A percentile compares a stretch with the other conserved stretches of the same genome.
Conservation (phyloP, 2,329 filamentous ascomycete species). For the Stachybotrys chartarum region DNA sequence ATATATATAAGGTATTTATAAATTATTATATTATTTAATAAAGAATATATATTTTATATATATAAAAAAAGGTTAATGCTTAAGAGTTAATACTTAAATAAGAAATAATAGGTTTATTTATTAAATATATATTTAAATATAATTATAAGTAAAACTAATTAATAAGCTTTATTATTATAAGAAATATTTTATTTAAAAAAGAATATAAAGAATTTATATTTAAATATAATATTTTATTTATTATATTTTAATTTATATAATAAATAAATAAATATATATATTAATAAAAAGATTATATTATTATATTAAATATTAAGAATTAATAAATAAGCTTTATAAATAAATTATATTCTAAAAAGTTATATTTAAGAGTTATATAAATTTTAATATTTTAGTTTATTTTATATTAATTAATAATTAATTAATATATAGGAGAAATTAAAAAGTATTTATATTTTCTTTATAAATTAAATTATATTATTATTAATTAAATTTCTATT, state of each 20-base stretch:
- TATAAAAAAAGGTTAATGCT: too few relatives aligned
- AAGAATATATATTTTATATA: background rate
- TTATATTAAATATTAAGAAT: background rate
- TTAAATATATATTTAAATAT: background rate
- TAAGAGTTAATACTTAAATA: slow-evolving; percentile 1
- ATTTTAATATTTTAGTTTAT: background rate
- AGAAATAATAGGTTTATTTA: background rate
- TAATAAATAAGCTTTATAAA: background rate
- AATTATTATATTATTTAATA: background rate
- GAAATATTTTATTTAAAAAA: background rate
- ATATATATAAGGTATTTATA: background rate
- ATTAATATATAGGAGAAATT: slow-evolving; percentile 1
- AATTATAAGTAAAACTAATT: background rate
- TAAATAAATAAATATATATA: slow-evolving; percentile 1
- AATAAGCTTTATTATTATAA: background rate
- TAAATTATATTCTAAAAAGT: background rate
- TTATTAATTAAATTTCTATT: background rate
- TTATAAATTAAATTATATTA: background rate
- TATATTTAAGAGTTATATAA: background rate
- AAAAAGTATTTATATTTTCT: too few relatives aligned
- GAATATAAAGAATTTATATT: background rate
- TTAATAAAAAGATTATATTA: background rate
- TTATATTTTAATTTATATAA: slow-evolving; percentile 1
- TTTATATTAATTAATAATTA: background rate
- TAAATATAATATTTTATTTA: slow-evolving; percentile 1